A percentile compares a stretch with the other conserved stretches of the same genome.
phyloP scores from a whole-genome alignment of 768 basidiomycete species.

The Omphalotus guepiniiformis region DNA sequence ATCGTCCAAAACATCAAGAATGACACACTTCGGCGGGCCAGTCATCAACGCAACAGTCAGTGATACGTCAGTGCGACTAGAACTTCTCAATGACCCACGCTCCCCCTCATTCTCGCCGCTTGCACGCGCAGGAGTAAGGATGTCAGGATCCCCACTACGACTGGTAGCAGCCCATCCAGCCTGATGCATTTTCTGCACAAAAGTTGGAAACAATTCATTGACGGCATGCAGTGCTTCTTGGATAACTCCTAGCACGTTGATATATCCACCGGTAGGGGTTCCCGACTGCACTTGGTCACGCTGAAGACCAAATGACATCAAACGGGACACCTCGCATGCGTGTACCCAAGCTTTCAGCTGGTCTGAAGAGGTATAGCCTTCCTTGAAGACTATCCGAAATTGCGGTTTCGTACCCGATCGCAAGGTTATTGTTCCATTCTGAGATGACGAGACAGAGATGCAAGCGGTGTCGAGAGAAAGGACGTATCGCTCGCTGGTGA shows the following conservation, averaged over 20 bases:
- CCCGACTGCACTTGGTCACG: background rate
- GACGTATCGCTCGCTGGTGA: slow-evolving; percentile 44
- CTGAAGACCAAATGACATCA: background rate
- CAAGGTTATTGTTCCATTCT: background rate
- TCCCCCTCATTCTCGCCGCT: background rate
- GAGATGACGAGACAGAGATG: slow-evolving; percentile 14
- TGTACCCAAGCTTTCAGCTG: background rate
- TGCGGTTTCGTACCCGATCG: too few relatives aligned
- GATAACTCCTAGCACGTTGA: background rate
- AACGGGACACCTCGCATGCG: background rate
- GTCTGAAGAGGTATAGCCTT: background rate
- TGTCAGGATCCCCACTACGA: too few relatives aligned
- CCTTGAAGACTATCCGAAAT: too few relatives aligned
- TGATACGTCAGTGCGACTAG: background rate
- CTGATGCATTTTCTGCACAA: background rate
- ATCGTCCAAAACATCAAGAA: background rate
- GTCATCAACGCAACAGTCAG: background rate
- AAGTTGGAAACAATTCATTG: background rate
- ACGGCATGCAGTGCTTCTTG: background rate
- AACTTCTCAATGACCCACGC: too few relatives aligned
- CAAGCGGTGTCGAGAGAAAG: slow-evolving; percentile 44
- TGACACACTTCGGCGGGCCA: background rate
- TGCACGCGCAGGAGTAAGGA: too few relatives aligned
- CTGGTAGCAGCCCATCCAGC: background rate
- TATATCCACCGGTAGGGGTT: background rate